Evolutionary conservation across 371 early-diverging fungal genomes (phyloP).

Genomic region (Zopfochytrium polystomum): DNA sequence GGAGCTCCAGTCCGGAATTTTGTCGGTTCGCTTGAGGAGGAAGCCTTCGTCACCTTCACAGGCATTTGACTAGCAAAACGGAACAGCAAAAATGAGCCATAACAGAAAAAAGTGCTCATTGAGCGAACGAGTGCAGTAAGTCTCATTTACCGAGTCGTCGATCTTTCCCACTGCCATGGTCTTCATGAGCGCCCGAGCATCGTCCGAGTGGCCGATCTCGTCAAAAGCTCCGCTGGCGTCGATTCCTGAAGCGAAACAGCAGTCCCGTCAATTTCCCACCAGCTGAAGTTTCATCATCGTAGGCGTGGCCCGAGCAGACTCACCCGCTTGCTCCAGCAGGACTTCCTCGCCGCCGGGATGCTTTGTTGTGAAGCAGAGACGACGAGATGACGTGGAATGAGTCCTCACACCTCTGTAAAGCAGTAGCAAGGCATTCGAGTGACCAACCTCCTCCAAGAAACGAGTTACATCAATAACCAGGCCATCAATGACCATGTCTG

Average conservation of each 20-base stretch:
- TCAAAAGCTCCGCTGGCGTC: constrained; percentile 93
- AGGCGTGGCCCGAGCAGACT: no score
- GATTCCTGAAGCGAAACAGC: constrained; percentile 52
- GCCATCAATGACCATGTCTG: constrained; percentile 69
- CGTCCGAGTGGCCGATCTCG: constrained; percentile 88
- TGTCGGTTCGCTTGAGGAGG: no score
- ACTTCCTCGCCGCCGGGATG: constrained; percentile 57
- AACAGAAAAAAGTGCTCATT: constrained; percentile 77
- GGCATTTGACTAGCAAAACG: no score
- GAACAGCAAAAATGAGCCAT: no score
- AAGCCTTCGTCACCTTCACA: no score
- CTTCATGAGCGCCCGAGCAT: constrained; percentile 67
- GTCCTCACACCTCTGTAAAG: no score
- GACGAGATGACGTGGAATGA: no score
- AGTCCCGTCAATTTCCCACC: no score
- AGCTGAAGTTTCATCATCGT: no score
- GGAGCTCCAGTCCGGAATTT: no score
- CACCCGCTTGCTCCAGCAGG: constrained; percentile 48
- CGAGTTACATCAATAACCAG: constrained; percentile 80
- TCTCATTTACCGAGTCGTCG: constrained; percentile 15
- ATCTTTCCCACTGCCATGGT: constrained; percentile 11
- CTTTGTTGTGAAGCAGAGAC: no score
- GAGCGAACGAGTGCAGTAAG: no score
- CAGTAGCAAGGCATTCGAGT: neutral
- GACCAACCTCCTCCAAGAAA: constrained; percentile 73